phyloP scores from a whole-genome alignment of 2,329 filamentous ascomycete species.

The Ceratocystis colombiana region DNA sequence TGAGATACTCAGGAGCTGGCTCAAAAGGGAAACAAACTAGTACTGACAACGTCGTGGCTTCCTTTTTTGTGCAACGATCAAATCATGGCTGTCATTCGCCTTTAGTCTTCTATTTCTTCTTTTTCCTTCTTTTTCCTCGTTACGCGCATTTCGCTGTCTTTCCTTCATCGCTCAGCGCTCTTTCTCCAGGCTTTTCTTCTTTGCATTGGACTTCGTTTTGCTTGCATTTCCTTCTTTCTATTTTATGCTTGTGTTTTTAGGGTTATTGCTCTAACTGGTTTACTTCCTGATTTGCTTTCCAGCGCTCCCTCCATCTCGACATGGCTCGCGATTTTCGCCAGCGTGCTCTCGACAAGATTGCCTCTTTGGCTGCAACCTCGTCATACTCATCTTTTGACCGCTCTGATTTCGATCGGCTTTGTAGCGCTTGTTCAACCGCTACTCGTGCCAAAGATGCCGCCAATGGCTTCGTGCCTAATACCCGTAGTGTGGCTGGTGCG shows the following conservation, averaged over 20 bases:
- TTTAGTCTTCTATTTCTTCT: background rate
- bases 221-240: background rate
- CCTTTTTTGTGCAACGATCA: conserved; percentile 11
- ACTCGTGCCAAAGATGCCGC: conserved; percentile 36
- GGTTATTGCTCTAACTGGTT: background rate
- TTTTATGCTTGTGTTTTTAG: background rate
- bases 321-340: conserved; percentile 51
- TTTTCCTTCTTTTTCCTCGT: conserved; percentile 3
- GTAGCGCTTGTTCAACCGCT: conserved; percentile 45
- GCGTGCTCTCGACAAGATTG: conserved; percentile 55
- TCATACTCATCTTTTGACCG: conserved; percentile 47
- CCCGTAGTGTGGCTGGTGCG: conserved; percentile 27
- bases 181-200: background rate
- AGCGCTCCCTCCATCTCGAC: background rate
- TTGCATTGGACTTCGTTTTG: background rate
- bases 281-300: background rate
- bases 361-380: conserved; percentile 49
- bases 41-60: conserved; percentile 1
- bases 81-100: background rate
- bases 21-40: conserved; percentile 21
- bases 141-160: background rate
- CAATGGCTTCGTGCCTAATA: conserved; percentile 37
- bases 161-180: background rate
- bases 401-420: conserved; percentile 54
- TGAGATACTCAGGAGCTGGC: conserved; percentile 1